phyloP scores from a whole-genome alignment of 306 rosid species.

The Cicer bijugum region DNA sequence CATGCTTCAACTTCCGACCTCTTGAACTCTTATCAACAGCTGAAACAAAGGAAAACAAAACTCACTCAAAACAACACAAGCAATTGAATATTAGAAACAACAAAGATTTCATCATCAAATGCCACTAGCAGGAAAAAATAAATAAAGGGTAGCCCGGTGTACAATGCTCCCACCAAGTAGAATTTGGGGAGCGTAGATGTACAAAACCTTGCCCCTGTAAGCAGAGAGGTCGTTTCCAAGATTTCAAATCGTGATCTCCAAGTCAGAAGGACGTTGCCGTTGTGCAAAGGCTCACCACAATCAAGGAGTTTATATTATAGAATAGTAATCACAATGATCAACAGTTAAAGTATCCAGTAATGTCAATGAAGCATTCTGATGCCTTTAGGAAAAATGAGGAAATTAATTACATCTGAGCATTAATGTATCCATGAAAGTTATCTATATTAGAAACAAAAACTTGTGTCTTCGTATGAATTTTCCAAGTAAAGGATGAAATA shows the following conservation, averaged over 20 bases:
- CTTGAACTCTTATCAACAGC: constrained; percentile 88
- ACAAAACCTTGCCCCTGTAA: not conserved
- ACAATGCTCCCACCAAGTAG: not conserved
- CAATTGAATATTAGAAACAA: constrained; percentile 22
- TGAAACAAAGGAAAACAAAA: constrained; percentile 50
- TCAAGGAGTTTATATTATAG: constrained; percentile 17
- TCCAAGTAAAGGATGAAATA: not conserved
- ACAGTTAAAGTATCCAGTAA: constrained; percentile 25
- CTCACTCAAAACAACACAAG: constrained; percentile 15
- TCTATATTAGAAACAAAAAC: not conserved
- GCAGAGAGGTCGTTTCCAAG: not conserved
- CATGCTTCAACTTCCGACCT: constrained; percentile 90
- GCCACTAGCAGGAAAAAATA: not conserved
- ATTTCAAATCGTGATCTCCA: not conserved
- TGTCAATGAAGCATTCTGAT: constrained; percentile 8
- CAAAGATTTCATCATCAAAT: constrained; percentile 39
- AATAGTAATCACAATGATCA: constrained; percentile 11
- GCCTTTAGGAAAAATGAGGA: not conserved
- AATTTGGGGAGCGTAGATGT: not conserved
- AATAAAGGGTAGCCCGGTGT: not conserved
- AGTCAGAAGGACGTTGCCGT: not conserved
- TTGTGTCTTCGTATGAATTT: not conserved
- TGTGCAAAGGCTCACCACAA: not conserved
- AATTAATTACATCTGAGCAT: not conserved
- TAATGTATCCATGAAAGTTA: constrained; percentile 10